Base-by-base conservation (phyloP, 73 alveolate genomes). In the Loxodes magnus region DNA sequence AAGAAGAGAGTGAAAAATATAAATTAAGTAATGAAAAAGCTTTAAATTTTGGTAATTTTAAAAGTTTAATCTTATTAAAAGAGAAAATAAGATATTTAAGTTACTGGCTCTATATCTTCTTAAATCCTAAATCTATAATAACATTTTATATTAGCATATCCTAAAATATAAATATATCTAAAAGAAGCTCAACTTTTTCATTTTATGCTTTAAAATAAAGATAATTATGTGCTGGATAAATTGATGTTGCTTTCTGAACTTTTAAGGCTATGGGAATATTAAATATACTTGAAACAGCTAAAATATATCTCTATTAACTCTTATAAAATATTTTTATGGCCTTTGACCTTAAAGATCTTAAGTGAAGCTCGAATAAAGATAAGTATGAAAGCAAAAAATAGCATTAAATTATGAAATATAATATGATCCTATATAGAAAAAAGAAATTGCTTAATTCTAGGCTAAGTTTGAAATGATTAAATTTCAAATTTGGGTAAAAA, bases 131-230 rank as follows among this genome's bases (percentile, higher is more conserved):
- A 68, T 79, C 96, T 10, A 65, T 88, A 58, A 84, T 88, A 33
- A 88, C 98, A 0, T 12, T 88, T 22, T 95, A 88, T 67, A 71
- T 84, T 43, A 69, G 77, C 56, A 64, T 85, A 23, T 62, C 79
- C 33, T 91, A 92, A 59, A 98, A 93, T 57, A 90, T 87, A 57
- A 77, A 79, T 30, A 72, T 93, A 17, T 90, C 82, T 43, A 88
- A 89, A 97, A 9, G 98, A 95, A 72, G 99, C 99, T 42, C 84
- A 82, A 67, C 99, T 93, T 67, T 88, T 93, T 84, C 93, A 85
- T 64, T 82, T 90, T 55, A 63, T 95, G 50, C 78, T 98, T 31
- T n/a, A n/a, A n/a, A n/a, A n/a, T 92, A 95, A 54, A 79, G 97
- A 51, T 90, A 87, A 64, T 80, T 95, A 25, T 91, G 87, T 66